A percentile compares a stretch with the other conserved stretches of the same genome.
phyloP scores from a whole-genome alignment of 2,329 filamentous ascomycete species.

The Pseudomassariella vexata region DNA sequence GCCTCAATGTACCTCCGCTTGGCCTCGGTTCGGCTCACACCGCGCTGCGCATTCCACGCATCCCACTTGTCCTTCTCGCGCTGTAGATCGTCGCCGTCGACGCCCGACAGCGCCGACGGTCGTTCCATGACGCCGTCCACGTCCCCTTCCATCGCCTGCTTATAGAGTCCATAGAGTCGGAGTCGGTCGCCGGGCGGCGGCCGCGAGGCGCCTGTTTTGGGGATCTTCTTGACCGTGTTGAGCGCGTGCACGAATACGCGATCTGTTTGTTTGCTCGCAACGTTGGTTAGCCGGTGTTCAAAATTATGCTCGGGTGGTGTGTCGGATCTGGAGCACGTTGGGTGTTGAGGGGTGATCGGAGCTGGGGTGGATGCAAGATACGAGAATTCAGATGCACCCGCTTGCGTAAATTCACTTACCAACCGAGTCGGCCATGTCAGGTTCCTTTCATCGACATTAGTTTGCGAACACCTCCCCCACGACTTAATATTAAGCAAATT shows the following conservation, averaged over 20 bases:
- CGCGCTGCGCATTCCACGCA: constrained; percentile 86
- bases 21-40: constrained; percentile 80
- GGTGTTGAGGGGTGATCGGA: too few species aligned
- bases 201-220: constrained; percentile 83
- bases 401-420: constrained; percentile 28
- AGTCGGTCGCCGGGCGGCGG: constrained; percentile 81
- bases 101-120: constrained; percentile 48
- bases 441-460: constrained; percentile 16
- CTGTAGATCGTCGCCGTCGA: constrained; percentile 47
- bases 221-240: constrained; percentile 97
- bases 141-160: constrained; percentile 98
- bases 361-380: too few species aligned
- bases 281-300: background rate
- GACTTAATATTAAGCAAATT: too few species aligned
- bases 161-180: constrained; percentile 95
- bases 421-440: constrained; percentile 49
- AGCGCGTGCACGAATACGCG: constrained; percentile 98
- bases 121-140: constrained; percentile 91
- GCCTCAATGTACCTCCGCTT: constrained; percentile 92
- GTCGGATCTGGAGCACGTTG: background rate
- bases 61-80: constrained; percentile 74
- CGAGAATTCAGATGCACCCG: background rate
- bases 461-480: too few species aligned
- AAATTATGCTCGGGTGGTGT: background rate
- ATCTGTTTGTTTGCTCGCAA: constrained; percentile 53